Conservation (phyloP, 2,329 filamentous ascomycete genomes). For the Xylaria sp. region DNA sequence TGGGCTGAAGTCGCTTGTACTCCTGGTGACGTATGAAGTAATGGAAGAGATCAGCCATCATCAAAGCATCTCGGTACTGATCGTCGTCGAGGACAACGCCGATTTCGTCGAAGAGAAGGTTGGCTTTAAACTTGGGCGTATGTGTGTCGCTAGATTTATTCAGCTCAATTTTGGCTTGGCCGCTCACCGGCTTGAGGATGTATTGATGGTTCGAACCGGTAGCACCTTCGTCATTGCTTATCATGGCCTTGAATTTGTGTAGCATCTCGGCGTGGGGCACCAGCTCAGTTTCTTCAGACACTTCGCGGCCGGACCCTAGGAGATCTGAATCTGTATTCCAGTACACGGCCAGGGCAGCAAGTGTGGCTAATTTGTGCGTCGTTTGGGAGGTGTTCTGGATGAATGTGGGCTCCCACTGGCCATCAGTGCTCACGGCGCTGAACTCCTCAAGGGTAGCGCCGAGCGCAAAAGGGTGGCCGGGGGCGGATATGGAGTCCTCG, state of each 20-base stretch:
- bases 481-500: conserved; percentile 95
- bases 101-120: conserved; percentile 94
- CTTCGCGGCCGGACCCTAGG: conserved; percentile 83
- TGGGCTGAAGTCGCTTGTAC: conserved; percentile 92
- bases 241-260: conserved; percentile 79
- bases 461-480: conserved; percentile 92
- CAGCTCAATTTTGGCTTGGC: conserved; percentile 92
- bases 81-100: conserved; percentile 97
- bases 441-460: conserved; percentile 95
- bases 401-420: conserved; percentile 94
- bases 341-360: conserved; percentile 91
- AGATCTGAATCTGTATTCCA: conserved; percentile 96
- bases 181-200: conserved; percentile 94
- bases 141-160: conserved; percentile 89
- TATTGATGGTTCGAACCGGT: conserved; percentile 78
- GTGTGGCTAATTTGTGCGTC: conserved; percentile 92
- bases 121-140: conserved; percentile 87
- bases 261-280: conserved; percentile 82
- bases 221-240: conserved; percentile 74
- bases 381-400: conserved; percentile 85
- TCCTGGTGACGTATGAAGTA: conserved; percentile 98
- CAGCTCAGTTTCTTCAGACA: conserved; percentile 67
- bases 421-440: conserved; percentile 95
- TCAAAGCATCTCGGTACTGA: conserved; percentile 95
- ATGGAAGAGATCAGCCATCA: conserved; percentile 98